Base-by-base conservation (phyloP, 202 grass and related monocot species). In the Bolboschoenoplectus hybrid region DNA sequence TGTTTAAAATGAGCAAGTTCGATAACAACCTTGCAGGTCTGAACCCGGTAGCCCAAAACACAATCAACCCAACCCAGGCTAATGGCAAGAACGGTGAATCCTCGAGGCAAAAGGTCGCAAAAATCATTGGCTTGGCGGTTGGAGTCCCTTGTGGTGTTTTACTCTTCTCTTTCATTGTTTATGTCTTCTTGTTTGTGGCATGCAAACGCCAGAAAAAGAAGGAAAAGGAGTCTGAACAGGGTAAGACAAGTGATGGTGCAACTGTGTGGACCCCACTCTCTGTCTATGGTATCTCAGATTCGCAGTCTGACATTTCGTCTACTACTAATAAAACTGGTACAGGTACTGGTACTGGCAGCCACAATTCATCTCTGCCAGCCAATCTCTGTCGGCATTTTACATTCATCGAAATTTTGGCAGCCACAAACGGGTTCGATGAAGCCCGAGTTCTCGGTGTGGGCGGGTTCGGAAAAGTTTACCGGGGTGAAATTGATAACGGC, bases 311-410 rank as follows among this genome's bases (percentile, higher is more conserved):
- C 1, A 58, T 55, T 49, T 91, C 93, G 2, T 80, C 55, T 1
- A 85, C 82, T 40, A 89, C 87, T 2, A 81, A 76, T 19, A 73
- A 71, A 14, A 84, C 84, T 13, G 88, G 90, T 39, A 92, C 85
- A 74, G 85, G 85, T 36, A 82, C 86, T 0, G 63, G 44, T 51
- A 52, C 20, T 41, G 64, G 64, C 38, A 84, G 82, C 64, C 39
- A 71, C 82, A 84, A 72, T 35, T 91, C 93, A 2, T 67, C 82
- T 0, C 82, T 96, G 14, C 94, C 89, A 32, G 69, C 86, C 8
- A 91, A 92, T 61, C 82, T 97, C 9, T 97, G 94, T 40, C 88
- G 87, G 5, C 91, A 97, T 61, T 93, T 97, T 49, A 86, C 94
- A 2, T 89, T 97, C n/a, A 36, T 43, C 1, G 90, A 97, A 63